phyloP scores from a whole-genome alignment of 768 basidiomycete species.

The Boletellus ananas region DNA sequence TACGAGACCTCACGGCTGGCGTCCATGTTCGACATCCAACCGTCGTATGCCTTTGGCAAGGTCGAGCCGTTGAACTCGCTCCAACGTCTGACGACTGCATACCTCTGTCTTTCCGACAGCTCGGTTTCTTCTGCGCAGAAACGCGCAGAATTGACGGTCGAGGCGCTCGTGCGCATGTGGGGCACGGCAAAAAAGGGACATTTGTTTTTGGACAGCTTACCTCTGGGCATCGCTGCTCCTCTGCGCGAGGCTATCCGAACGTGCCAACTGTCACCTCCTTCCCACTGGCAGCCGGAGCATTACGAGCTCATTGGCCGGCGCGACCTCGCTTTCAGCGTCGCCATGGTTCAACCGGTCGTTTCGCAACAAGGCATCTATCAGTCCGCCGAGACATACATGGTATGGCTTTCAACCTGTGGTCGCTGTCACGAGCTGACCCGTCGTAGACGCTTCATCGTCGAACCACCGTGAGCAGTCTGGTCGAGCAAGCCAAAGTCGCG shows the following conservation, averaged over 20 bases:
- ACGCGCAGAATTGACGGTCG: conserved; percentile 64
- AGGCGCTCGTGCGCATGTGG: conserved; percentile 45
- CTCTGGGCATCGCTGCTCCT: conserved; percentile 72
- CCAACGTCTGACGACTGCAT: conserved; percentile 52
- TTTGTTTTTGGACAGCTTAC: conserved; percentile 52
- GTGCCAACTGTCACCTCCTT: conserved; percentile 75
- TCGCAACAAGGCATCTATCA: conserved; percentile 29
- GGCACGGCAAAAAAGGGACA: conserved; percentile 39
- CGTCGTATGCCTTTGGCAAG: conserved; percentile 59
- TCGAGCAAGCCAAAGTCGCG: conserved; percentile 46
- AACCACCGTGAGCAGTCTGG: conserved; percentile 48
- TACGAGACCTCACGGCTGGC: conserved; percentile 45
- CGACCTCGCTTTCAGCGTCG: conserved; percentile 31
- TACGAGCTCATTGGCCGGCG: conserved; percentile 32
- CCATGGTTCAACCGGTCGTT: conserved; percentile 27
- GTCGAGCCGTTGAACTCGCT: conserved; percentile 55
- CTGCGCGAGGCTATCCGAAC: conserved; percentile 81
- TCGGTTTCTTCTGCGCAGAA: conserved; percentile 49
- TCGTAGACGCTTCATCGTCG: conserved; percentile 49
- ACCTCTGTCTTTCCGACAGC: conserved; percentile 56
- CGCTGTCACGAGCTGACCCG: conserved; percentile 8
- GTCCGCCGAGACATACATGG: conserved; percentile 33
- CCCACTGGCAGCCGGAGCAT: conserved; percentile 58
- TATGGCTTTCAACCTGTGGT: background rate
- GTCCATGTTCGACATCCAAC: conserved; percentile 44